These are phyloP conservation scores for Melampsora americana DNA, from an alignment of 1,284 basidiomycete species.

Conservation along the genomic window DNA sequence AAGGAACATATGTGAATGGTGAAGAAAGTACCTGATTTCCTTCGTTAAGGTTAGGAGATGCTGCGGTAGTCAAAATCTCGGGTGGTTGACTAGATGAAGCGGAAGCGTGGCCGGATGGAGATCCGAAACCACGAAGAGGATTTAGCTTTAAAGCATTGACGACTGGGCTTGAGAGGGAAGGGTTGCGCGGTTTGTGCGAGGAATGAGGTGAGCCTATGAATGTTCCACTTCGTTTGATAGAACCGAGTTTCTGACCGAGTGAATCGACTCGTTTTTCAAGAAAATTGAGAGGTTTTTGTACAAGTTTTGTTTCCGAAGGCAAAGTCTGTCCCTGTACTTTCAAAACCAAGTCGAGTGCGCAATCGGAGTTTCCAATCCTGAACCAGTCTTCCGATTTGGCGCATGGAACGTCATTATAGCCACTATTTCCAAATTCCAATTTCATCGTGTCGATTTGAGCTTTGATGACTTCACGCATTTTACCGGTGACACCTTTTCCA, in stretches of 20 bases:
- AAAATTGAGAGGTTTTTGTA: not conserved
- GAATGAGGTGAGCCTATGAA: not conserved
- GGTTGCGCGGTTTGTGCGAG: not conserved
- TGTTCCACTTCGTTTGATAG: constrained; percentile 11
- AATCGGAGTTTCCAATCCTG: not conserved
- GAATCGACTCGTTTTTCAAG: not conserved
- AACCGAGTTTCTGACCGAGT: constrained; percentile 1
- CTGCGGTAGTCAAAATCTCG: not conserved
- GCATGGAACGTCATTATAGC: not conserved
- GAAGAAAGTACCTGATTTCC: not conserved
- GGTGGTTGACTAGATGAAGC: not conserved
- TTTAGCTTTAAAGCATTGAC: not conserved
- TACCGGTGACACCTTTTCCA: not conserved
- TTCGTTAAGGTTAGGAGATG: constrained; percentile 1
- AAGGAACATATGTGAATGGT: not conserved
- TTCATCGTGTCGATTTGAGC: not conserved
- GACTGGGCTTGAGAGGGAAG: not conserved
- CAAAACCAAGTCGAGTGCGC: not conserved
- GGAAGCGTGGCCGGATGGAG: no score
- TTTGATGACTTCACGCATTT: not conserved
- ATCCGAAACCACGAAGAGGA: no score
- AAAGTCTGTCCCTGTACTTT: not conserved
- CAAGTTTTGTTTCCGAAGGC: not conserved
- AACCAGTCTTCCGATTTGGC: constrained; percentile 5
- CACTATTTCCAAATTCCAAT: constrained; percentile 5